phyloP scores from a whole-genome alignment of 2,329 filamentous ascomycete genomes.

The Grosmannia serpens region DNA sequence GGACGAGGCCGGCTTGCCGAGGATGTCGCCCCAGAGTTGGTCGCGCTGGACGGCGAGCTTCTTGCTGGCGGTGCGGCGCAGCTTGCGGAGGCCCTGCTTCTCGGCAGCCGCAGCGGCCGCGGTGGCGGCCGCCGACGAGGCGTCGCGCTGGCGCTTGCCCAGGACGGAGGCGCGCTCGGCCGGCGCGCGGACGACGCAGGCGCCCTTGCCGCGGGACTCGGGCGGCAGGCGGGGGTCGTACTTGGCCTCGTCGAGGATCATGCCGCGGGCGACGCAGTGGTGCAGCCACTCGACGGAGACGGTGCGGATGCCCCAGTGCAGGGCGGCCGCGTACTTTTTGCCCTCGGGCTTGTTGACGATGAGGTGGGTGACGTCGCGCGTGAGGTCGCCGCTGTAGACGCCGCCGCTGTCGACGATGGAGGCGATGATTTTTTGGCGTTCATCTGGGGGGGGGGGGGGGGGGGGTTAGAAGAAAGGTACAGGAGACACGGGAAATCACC shows the following conservation, averaged over 20 bases:
- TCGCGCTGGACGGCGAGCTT: conserved; percentile 71
- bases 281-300: conserved; percentile 78
- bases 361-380: conserved; percentile 75
- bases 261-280: conserved; percentile 71
- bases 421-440: conserved; percentile 60
- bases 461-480: conserved; percentile 5
- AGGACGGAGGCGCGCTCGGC: conserved; percentile 28
- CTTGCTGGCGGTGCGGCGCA: conserved; percentile 77
- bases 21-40: conserved; percentile 83
- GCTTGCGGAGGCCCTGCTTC: conserved; percentile 60
- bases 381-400: conserved; percentile 79
- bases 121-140: not conserved
- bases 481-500: not conserved
- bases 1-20: conserved; percentile 32
- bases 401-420: conserved; percentile 61
- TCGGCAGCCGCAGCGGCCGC: conserved; percentile 19
- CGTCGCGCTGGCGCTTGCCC: conserved; percentile 48
- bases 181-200: conserved; percentile 51
- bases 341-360: conserved; percentile 70
- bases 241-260: conserved; percentile 78
- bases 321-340: conserved; percentile 84
- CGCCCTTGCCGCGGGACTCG: conserved; percentile 64
- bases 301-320: conserved; percentile 66
- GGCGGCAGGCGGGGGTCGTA: conserved; percentile 65
- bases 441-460: conserved; percentile 30